phyloP scores from a whole-genome alignment of 495 filamentous ascomycete genomes.

The Endocarpon pusillum region DNA sequence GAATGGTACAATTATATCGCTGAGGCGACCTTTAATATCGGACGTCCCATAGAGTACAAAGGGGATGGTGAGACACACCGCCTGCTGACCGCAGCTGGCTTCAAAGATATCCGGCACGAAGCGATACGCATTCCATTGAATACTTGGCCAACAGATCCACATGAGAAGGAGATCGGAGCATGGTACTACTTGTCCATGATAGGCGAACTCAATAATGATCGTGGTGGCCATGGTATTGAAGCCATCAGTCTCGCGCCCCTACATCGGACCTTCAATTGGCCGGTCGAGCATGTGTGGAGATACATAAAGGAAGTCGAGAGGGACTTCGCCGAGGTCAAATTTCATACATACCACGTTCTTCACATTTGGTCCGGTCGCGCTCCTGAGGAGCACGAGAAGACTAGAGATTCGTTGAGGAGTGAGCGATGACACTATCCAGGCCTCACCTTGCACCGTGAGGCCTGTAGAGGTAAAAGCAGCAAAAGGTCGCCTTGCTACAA shows the following conservation, averaged over 20 bases:
- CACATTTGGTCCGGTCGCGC: no score
- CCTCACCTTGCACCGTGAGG: no score
- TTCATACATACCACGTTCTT: no score
- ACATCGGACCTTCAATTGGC: constrained; percentile 45
- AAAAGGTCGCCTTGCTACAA: no score
- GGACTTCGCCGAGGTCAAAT: no score
- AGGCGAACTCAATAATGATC: constrained; percentile 15
- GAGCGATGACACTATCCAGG: no score
- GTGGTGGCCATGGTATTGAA: constrained; percentile 55
- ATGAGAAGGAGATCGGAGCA: constrained; percentile 51
- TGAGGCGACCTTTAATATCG: constrained; percentile 47
- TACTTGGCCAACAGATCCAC: constrained; percentile 54
- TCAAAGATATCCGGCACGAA: constrained; percentile 63
- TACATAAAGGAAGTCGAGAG: constrained; percentile 42
- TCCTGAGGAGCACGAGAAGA: no score
- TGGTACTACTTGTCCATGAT: constrained; percentile 75
- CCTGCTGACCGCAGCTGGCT: constrained; percentile 54
- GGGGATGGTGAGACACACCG: constrained; percentile 37
- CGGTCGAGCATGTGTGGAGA: constrained; percentile 43
- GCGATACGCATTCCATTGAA: constrained; percentile 60
- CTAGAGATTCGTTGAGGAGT: no score
- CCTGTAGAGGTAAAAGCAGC: no score
- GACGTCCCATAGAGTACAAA: constrained; percentile 52
- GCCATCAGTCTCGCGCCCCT: constrained; percentile 60
- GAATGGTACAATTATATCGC: constrained; percentile 56